Percentiles rank a stretch among this genome's conserved stretches.
phyloP scores from a whole-genome alignment of 371 early-diverging fungal species.

The Haplosporangium sp. region DNA sequence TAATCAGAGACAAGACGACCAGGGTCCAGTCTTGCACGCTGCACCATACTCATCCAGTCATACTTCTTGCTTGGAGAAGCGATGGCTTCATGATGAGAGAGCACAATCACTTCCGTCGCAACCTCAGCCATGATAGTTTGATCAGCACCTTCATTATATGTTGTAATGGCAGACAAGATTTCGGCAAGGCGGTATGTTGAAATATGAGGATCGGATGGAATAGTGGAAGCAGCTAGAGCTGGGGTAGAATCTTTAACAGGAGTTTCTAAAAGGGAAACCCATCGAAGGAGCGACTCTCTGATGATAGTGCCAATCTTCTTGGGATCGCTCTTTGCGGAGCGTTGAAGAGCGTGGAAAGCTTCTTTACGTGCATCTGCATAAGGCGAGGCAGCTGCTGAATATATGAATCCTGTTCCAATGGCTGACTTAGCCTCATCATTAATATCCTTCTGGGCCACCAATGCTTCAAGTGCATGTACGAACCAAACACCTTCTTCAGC shows the following conservation, averaged over 20 bases:
- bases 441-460: constrained; percentile 40
- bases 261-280: constrained; percentile 64
- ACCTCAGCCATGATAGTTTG: constrained; percentile 59
- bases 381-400: constrained; percentile 65
- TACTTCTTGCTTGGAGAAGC: constrained; percentile 77
- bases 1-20: constrained; percentile 70
- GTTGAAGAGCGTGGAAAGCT: constrained; percentile 61
- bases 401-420: constrained; percentile 61
- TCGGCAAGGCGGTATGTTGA: constrained; percentile 66
- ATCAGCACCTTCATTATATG: constrained; percentile 56
- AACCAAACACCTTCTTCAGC: constrained; percentile 83
- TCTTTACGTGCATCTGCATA: constrained; percentile 64
- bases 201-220: constrained; percentile 62
- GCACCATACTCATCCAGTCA: constrained; percentile 87
- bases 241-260: constrained; percentile 66
- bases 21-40: constrained; percentile 81
- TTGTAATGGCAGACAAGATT: constrained; percentile 75
- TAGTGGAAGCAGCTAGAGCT: constrained; percentile 60
- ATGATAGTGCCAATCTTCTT: constrained; percentile 58
- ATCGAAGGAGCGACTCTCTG: constrained; percentile 63
- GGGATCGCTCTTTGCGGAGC: constrained; percentile 57
- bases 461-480: constrained; percentile 71
- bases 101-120: constrained; percentile 74
- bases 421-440: constrained; percentile 39
- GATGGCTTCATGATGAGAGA: constrained; percentile 82